Evolutionary conservation across 1,284 basidiomycete genomes (phyloP).

Genomic region (Cryptococcus sp.): DNA sequence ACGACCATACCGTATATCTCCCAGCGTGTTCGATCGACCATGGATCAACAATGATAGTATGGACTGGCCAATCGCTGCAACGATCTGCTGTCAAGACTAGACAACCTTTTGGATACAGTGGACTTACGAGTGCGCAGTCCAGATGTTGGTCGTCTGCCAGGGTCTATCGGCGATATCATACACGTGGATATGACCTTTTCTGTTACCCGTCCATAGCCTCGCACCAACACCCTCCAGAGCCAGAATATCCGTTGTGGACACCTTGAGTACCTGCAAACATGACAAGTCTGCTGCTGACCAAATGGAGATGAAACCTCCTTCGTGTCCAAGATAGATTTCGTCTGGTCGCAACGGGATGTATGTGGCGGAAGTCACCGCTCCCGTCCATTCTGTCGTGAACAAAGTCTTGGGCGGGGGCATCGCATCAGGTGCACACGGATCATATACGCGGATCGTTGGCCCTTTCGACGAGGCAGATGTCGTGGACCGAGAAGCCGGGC

Average conservation of each 20-base stretch:
- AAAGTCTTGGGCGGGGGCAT: conserved; percentile 56
- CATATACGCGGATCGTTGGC: conserved; percentile 76
- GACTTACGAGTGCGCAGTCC: conserved; percentile 72
- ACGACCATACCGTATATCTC: conserved; percentile 70
- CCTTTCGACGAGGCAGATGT: conserved; percentile 56
- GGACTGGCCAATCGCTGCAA: conserved; percentile 68
- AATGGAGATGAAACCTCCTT: conserved; percentile 81
- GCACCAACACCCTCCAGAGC: conserved; percentile 77
- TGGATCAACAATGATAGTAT: conserved; percentile 69
- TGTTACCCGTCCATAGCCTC: conserved; percentile 78
- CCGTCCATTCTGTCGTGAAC: conserved; percentile 58
- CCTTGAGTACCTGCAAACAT: conserved; percentile 59
- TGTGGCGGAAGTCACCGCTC: conserved; percentile 78
- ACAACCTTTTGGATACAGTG: background rate
- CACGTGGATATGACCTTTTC: conserved; percentile 79
- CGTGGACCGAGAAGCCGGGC: conserved; percentile 48
- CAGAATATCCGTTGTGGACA: conserved; percentile 75
- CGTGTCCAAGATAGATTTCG: conserved; percentile 84
- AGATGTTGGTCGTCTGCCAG: conserved; percentile 85
- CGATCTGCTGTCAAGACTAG: background rate
- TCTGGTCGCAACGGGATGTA: conserved; percentile 69
- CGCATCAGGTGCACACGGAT: conserved; percentile 57
- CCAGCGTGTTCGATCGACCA: conserved; percentile 63
- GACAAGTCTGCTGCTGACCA: conserved; percentile 59
- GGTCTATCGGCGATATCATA: conserved; percentile 70